Conservation (phyloP, 2,329 filamentous ascomycete genomes). For the Exserohilum rostratum region DNA sequence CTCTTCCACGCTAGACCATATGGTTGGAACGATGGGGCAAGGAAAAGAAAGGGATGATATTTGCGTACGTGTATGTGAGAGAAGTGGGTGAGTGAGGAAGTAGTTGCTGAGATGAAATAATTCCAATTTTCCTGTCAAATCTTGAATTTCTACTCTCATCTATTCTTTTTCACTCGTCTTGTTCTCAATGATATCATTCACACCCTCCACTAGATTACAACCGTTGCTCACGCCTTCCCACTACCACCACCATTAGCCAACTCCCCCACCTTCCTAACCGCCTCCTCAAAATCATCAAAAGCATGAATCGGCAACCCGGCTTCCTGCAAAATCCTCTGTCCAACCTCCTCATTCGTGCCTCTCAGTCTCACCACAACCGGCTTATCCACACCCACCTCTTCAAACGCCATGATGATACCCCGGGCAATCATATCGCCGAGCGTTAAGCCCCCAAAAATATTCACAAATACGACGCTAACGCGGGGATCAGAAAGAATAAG, state of each 20-base stretch:
- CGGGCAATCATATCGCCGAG: conserved; percentile 82
- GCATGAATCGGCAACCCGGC: conserved; percentile 72
- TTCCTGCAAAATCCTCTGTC: conserved; percentile 70
- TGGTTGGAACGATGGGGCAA: no score
- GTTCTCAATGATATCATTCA: no score
- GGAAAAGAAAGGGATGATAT: no score
- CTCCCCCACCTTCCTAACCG: conserved; percentile 50
- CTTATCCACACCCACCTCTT: conserved; percentile 65
- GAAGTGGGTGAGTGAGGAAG: no score
- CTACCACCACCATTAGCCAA: conserved; percentile 25
- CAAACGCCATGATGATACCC: conserved; percentile 74
- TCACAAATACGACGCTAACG: conserved; percentile 75
- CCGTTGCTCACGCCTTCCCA: no score
- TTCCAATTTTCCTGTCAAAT: no score
- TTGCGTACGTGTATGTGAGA: no score
- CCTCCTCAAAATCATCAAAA: conserved; percentile 77
- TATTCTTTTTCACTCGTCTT: no score
- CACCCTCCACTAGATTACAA: no score
- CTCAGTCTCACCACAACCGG: conserved; percentile 79
- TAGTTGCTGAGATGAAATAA: no score
- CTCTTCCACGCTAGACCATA: no score
- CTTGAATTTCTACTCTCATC: no score
- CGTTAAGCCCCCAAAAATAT: conserved; percentile 74
- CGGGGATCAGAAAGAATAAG: conserved; percentile 73
- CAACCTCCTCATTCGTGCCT: conserved; percentile 75